phyloP scores from a whole-genome alignment of 208 protist genomes.

The Leishmania mexicana region DNA sequence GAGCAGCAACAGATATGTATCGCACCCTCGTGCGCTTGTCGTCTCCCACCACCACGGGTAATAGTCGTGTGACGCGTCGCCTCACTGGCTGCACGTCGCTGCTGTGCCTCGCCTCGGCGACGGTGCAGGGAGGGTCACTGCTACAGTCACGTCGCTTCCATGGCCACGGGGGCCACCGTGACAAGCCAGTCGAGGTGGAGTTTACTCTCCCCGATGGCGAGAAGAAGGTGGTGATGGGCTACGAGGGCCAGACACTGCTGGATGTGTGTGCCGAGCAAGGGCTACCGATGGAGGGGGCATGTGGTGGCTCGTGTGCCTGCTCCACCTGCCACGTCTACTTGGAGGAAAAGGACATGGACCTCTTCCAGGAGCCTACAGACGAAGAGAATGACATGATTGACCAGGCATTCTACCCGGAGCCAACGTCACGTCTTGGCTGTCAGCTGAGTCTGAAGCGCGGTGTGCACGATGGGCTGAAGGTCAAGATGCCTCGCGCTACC shows the following conservation, averaged over 20 bases:
- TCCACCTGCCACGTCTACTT: slow-evolving; percentile 98
- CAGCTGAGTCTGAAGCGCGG: slow-evolving; percentile 72
- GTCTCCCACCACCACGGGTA: neutral
- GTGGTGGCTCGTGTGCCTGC: slow-evolving; percentile 96
- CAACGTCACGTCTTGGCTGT: slow-evolving; percentile 88
- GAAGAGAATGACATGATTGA: slow-evolving; percentile 95
- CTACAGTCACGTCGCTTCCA: slow-evolving; percentile 46
- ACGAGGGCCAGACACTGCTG: slow-evolving; percentile 94
- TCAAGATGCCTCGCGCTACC: slow-evolving; percentile 83
- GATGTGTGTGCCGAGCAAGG: slow-evolving; percentile 94
- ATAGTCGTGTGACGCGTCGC: neutral
- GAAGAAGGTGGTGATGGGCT: slow-evolving; percentile 57
- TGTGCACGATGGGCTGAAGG: slow-evolving; percentile 81
- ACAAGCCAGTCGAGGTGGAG: slow-evolving; percentile 59
- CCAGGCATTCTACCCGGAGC: slow-evolving; percentile 85
- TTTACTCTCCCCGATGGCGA: slow-evolving; percentile 67
- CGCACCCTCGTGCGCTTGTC: neutral
- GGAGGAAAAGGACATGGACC: slow-evolving; percentile 78
- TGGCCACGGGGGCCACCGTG: slow-evolving; percentile 56
- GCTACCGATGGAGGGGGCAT: slow-evolving; percentile 96
- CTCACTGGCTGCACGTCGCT: neutral
- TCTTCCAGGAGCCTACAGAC: slow-evolving; percentile 92
- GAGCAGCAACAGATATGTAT: slow-evolving; percentile 1
- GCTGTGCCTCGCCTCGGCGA: neutral
- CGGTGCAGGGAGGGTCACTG: slow-evolving; percentile 6